Base-by-base conservation (phyloP, 768 basidiomycete genomes). In the Tulasnella sp. region DNA sequence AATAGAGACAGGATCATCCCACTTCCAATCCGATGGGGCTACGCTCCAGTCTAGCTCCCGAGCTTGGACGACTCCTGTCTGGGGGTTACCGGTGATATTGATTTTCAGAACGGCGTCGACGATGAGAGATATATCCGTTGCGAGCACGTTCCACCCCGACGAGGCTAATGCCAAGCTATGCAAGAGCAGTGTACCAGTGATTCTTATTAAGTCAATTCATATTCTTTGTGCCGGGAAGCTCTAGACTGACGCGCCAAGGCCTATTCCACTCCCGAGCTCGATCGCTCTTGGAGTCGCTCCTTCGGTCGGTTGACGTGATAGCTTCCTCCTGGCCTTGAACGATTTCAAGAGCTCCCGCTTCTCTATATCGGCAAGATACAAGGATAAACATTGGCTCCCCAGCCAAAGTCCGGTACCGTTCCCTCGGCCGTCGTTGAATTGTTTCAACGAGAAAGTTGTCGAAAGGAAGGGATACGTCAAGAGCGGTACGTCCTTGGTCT, bases 331-430 rank as follows among this genome's bases (percentile, higher is more conserved):
- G n/a, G 34, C 70, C 36, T 37, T 45, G 9, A 22, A 71, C 39
- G 45, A 67, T 40, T 19, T 74, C 73, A 37, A 74, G 39, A 72
- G 77, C 67, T 37, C 58, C 12, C 58, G 58, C 31, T 79, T 84
- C 84, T 72, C 31, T 29, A 84, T 78, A 68, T 85, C 82, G 25
- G 85, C 83, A 39, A 93, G 85, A 80, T 89, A 93, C 64, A 85
- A 80, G 22, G 91, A 86, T 49, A 95, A 86, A 81, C 91, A 87
- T 82, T 96, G 93, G 0, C 89, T 91, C 54, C 89, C 89, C 72
- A 94, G 89, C 94, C 94, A 95, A 71, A 95, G 88, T 1, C 91
- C 88, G 2, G 93, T 94, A 22, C 94, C 94, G 77, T 92, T 94
- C 34, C 90, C 88, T 19, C 82, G 80, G 54, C 91, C 90, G 80